Conservation (phyloP, 2,329 filamentous ascomycete genomes). For the Cladophialophora psammophila region DNA sequence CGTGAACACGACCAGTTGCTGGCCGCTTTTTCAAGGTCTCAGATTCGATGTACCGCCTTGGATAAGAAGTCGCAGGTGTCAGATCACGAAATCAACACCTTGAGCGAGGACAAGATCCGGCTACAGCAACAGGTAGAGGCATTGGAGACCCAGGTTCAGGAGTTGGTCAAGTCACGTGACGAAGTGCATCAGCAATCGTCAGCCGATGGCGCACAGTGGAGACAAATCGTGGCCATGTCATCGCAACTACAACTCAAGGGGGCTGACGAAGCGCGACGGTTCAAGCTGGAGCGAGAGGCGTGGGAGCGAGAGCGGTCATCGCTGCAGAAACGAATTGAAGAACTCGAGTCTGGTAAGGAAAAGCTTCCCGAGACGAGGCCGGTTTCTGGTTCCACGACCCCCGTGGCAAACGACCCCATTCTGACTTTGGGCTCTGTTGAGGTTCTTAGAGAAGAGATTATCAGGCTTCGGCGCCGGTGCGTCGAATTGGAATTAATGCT, state of each 20-base stretch:
- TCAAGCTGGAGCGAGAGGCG: constrained; percentile 50
- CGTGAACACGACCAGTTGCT: constrained; percentile 62
- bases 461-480: constrained; percentile 35
- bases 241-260: constrained; percentile 54
- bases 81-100: constrained; percentile 60
- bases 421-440: constrained; percentile 39
- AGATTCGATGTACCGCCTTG: constrained; percentile 58
- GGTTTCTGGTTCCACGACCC: constrained; percentile 30
- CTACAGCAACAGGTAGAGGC: constrained; percentile 55
- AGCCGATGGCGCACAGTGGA: constrained; percentile 58
- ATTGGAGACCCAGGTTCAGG: constrained; percentile 59
- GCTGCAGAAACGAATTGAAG: constrained; percentile 47
- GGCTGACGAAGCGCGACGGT: constrained; percentile 52
- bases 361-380: constrained; percentile 26
- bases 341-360: constrained; percentile 44
- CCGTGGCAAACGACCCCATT: constrained; percentile 33
- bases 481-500: constrained; percentile 36
- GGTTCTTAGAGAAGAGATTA: constrained; percentile 38
- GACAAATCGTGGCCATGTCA: constrained; percentile 60
- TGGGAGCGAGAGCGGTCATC: constrained; percentile 47
- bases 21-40: constrained; percentile 55
- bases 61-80: constrained; percentile 61
- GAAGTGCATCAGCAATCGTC: constrained; percentile 52
- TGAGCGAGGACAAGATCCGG: constrained; percentile 60
- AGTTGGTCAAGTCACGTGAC: constrained; percentile 58